Evolutionary conservation across 2,329 filamentous ascomycete genomes (phyloP), one percentile per base, ranked within the genome.

Genomic region (Chaetomium strumarium): DNA sequence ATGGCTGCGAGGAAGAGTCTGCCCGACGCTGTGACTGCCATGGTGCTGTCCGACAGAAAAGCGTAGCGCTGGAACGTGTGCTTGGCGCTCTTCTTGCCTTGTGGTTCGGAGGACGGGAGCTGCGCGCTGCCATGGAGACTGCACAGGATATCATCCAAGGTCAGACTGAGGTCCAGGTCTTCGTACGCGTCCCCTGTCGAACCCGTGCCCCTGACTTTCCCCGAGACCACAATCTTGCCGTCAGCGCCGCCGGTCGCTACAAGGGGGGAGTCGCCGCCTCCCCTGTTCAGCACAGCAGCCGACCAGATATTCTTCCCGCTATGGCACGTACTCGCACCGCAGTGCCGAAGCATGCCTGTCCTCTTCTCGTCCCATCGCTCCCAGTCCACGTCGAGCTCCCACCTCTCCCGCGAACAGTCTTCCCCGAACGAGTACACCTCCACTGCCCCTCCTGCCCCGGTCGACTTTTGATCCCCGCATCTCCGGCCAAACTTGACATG

Each of bases 261-360:
- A 1, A 76, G 56, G 0, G 73, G 62, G 13, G 14, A 11, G 10
- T 65, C 66, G 13, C 66, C 59, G 1, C 65, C 61, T 2, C 63
- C 53, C 70, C 54, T 58, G 54, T 29, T 52, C 2, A 67, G 60
- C 8, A 77, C 55, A 12, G 80, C 81, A 36, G 83, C 76, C 0
- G 90, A 84, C 91, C 92, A 97, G 7, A 97, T 83, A 64, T 96
- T 90, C 68, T 96, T 99, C 7, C 93, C 93, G 33, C 75, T 77
- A 65, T 97, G 91, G 55, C 83, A 79, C 2, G 79, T 75, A 46
- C 81, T 78, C 8, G 77, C 81, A 2, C 75, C 72, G 2, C 75
- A 64, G 46, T 86, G 78, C 12, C 68, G 67, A 40, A 90, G 66
- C 6, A 59, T 68, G 0, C 63, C 66, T 12, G 44, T 29, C 8